Base-by-base conservation (phyloP, 2,329 filamentous ascomycete genomes). In the Penicillium verrucosum region DNA sequence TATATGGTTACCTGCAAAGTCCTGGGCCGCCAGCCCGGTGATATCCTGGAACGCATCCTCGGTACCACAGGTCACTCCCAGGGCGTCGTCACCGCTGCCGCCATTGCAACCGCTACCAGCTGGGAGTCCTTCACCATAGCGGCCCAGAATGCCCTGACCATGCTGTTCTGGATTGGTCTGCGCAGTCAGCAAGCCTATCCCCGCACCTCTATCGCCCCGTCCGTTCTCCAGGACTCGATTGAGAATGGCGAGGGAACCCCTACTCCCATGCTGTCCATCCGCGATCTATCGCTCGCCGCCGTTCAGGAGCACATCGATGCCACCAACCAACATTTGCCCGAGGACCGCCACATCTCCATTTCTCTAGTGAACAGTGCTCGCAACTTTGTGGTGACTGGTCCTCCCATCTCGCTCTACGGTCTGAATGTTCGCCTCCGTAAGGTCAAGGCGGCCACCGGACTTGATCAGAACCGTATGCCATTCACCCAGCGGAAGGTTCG, bases 91-190 rank as follows among this genome's bases (percentile, higher is more conserved):
- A 92, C 95, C 60, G 94, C 94, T 25, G 92, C 93, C 30, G 90
- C 90, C 25, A 96, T 94, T 57, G 89, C 95, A 1, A 90, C 93
- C 5, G 90, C 92, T 4, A 89, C 90, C 65, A 92, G 89, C 29
- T 99, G 94, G 94, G 92, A 96, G 61, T 90, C 90, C 0, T 99
- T 94, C 74, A 85, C 89, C 63, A 87, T 89, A 69, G 85, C 90
- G 54, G 85, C 91, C 54, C 87, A 83, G 68, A 87, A 90, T 65
- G 89, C 93, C 3, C 80, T 99, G 62, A 94, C 90, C 30, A 90
- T 97, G 69, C 88, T 99, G 30, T 99, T 99, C 82, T 99, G 94
- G 94, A 96, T 99, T 65, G 94, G 95, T 72, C 87, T 93, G 59
- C 89, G 94, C 70, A 97, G 93, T 75, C 94, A 99, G 76, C 94